Evolutionary conservation across 2,329 filamentous ascomycete genomes (phyloP).

Genomic region (Sclerotiophoma versabilis): DNA sequence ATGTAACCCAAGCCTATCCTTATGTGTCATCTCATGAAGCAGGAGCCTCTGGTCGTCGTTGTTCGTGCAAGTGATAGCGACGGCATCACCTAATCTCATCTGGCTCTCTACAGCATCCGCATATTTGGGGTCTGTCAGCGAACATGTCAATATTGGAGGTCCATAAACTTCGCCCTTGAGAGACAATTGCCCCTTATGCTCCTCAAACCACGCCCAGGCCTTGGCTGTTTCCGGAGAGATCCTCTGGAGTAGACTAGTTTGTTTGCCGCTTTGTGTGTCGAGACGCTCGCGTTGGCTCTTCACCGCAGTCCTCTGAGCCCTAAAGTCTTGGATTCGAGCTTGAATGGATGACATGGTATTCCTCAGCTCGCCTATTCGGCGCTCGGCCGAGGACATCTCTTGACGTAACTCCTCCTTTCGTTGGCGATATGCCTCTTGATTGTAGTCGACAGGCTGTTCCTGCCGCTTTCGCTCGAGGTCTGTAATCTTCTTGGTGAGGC

Average conservation of each 20-base stretch:
- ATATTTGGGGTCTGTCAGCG: conserved; percentile 75
- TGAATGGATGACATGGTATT: conserved; percentile 43
- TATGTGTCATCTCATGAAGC: conserved; percentile 67
- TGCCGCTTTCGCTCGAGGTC: conserved; percentile 69
- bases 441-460: conserved; percentile 70
- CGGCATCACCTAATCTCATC: conserved; percentile 60
- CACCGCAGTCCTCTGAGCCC: conserved; percentile 38
- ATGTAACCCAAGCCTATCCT: conserved; percentile 64
- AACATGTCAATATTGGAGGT: conserved; percentile 81
- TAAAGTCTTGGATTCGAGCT: conserved; percentile 17
- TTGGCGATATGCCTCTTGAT: conserved; percentile 73
- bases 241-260: conserved; percentile 65
- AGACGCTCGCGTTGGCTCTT: conserved; percentile 25
- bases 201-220: conserved; percentile 84
- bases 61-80: conserved; percentile 77
- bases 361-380: conserved; percentile 51
- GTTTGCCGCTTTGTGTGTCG: conserved; percentile 50
- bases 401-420: conserved; percentile 68
- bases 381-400: conserved; percentile 59
- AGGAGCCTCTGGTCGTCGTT: conserved; percentile 77
- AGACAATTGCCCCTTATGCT: conserved; percentile 63
- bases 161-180: conserved; percentile 82
- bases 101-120: conserved; percentile 66
- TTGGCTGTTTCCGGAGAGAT: conserved; percentile 68
- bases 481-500: conserved; percentile 61